phyloP scores from a whole-genome alignment of 2,329 filamentous ascomycete genomes.

The Xylaria sp. region DNA sequence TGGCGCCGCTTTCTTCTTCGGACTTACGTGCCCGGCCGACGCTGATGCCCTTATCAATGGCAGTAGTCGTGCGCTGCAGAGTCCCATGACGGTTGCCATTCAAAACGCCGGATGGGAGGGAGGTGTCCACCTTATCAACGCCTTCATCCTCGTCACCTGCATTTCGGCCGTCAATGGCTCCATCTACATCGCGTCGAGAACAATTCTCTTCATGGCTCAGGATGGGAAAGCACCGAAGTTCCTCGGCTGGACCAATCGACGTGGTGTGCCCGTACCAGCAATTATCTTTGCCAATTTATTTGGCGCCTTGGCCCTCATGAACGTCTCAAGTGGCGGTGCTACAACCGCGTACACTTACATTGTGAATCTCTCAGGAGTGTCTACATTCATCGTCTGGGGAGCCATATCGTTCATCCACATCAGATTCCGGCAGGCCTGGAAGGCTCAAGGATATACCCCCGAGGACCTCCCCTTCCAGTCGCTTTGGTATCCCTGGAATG shows the following conservation, averaged over 20 bases:
- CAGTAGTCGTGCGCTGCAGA: constrained; percentile 58
- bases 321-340: constrained; percentile 57
- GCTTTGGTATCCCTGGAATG: constrained; percentile 51
- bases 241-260: constrained; percentile 60
- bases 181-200: constrained; percentile 72
- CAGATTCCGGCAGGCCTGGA: constrained; percentile 62
- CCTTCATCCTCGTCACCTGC: constrained; percentile 68
- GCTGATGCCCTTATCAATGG: constrained; percentile 58
- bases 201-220: constrained; percentile 70
- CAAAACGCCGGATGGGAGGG: constrained; percentile 68
- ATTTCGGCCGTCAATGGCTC: constrained; percentile 68
- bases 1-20: constrained; percentile 68
- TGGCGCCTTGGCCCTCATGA: constrained; percentile 70
- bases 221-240: constrained; percentile 65
- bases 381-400: constrained; percentile 68
- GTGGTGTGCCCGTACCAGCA: constrained; percentile 55
- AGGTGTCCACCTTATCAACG: constrained; percentile 72
- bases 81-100: constrained; percentile 68
- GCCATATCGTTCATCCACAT: constrained; percentile 66
- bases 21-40: constrained; percentile 67
- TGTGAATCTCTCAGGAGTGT: constrained; percentile 64
- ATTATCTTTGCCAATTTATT: constrained; percentile 66
- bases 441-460: constrained; percentile 49
- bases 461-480: constrained; percentile 53
- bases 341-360: constrained; percentile 63